Percentiles rank a stretch among this genome's conserved stretches.
phyloP scores from a whole-genome alignment of 192 early-diverging fungal species.

The Dispira simplex region DNA sequence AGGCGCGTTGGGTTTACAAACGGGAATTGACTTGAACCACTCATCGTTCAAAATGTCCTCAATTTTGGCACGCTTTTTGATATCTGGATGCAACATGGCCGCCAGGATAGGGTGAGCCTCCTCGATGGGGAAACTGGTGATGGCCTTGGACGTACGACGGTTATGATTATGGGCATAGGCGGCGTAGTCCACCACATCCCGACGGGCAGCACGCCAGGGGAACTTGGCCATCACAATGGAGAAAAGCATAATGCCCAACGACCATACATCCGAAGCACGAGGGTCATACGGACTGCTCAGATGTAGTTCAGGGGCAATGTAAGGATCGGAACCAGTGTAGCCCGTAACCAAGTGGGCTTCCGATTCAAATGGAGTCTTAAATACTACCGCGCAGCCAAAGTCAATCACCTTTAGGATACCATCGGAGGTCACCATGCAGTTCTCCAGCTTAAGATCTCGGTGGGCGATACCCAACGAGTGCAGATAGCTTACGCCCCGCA shows the following conservation, averaged over 20 bases:
- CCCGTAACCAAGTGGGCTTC: conserved; percentile 47
- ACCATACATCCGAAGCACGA: conserved; percentile 78
- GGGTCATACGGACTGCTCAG: conserved; percentile 57
- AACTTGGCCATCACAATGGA: conserved; percentile 55
- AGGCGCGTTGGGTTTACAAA: conserved; percentile 19
- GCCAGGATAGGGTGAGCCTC: conserved; percentile 40
- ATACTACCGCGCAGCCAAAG: conserved; percentile 86
- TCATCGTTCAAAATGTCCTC: conserved; percentile 46
- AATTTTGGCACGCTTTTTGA: conserved; percentile 38
- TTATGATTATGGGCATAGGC: conserved; percentile 34
- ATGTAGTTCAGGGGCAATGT: conserved; percentile 86
- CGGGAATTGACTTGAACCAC: conserved; percentile 57
- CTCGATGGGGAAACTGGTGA: conserved; percentile 38
- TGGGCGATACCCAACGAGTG: conserved; percentile 88
- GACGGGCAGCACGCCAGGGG: conserved; percentile 43
- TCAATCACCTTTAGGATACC: conserved; percentile 88
- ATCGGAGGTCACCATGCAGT: conserved; percentile 57
- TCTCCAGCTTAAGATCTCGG: conserved; percentile 83
- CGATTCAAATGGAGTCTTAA: conserved; percentile 64
- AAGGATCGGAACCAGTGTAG: conserved; percentile 80
- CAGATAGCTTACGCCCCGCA: conserved; percentile 69
- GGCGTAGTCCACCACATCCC: conserved; percentile 31
- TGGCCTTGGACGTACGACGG: conserved; percentile 29
- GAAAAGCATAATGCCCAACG: conserved; percentile 73
- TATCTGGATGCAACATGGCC: conserved; percentile 45